Conservation (phyloP, 345 rosid genomes). For the Pistacia integerrima region DNA sequence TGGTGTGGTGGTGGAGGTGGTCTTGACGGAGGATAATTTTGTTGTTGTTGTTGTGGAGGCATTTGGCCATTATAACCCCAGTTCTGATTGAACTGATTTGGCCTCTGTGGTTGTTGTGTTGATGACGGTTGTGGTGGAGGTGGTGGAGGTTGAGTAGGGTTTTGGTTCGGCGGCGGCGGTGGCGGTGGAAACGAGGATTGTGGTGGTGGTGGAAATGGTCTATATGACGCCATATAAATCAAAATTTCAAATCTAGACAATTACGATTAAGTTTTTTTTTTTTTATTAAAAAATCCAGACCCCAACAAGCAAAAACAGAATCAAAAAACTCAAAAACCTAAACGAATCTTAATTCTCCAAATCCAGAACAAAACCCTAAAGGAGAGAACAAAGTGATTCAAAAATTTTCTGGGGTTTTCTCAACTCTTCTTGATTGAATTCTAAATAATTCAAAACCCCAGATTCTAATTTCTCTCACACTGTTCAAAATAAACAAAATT, state of each 20-base stretch:
- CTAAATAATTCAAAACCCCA: neutral
- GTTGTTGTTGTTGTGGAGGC: conserved; percentile 29
- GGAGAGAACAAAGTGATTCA: neutral
- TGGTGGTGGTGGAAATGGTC: conserved; percentile 55
- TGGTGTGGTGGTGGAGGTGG: conserved; percentile 65
- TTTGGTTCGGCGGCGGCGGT: conserved; percentile 33
- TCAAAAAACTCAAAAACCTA: neutral
- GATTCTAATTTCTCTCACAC: neutral
- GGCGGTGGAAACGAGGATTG: conserved; percentile 46
- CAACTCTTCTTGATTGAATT: neutral
- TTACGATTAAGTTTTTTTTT: no score
- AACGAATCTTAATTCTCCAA: neutral
- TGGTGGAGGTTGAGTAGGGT: conserved; percentile 21
- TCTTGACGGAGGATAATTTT: conserved; percentile 33
- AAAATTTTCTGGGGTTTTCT: neutral
- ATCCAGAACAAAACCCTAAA: conserved; percentile 4
- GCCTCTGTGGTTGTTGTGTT: conserved; percentile 16
- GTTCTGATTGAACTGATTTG: conserved; percentile 34
- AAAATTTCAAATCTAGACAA: neutral
- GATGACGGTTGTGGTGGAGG: conserved; percentile 30
- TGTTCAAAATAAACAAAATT: no score
- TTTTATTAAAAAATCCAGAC: no score
- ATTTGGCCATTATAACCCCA: conserved; percentile 30
- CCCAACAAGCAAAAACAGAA: neutral
- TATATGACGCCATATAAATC: conserved; percentile 47